Percentiles rank a stretch among this genome's conserved stretches.
phyloP scores from a whole-genome alignment of 2,329 filamentous ascomycete genomes.

The Arthrocladium fulminans region DNA sequence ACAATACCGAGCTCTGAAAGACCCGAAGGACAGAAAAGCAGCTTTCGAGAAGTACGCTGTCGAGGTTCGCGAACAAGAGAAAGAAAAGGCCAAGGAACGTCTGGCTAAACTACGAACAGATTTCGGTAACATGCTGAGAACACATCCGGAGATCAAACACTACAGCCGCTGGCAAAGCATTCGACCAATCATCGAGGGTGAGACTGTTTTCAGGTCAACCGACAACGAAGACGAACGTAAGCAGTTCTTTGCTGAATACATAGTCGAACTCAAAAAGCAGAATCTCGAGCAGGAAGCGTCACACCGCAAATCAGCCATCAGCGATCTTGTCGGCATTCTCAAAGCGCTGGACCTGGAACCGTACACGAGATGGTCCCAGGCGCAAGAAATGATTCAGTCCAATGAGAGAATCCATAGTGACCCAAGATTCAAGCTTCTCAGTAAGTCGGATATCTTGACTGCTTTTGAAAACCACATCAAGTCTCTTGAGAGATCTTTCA shows the following conservation, averaged over 20 bases:
- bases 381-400: slow-evolving; percentile 69
- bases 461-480: slow-evolving; percentile 96
- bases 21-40: slow-evolving; percentile 79
- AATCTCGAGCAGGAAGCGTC: slow-evolving; percentile 67
- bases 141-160: slow-evolving; percentile 92
- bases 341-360: slow-evolving; percentile 76
- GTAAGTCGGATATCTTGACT: slow-evolving; percentile 79
- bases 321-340: slow-evolving; percentile 69
- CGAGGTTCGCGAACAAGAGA: slow-evolving; percentile 83
- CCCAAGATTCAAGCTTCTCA: slow-evolving; percentile 76
- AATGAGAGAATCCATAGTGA: slow-evolving; percentile 70
- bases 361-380: slow-evolving; percentile 90
- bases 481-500: slow-evolving; percentile 78
- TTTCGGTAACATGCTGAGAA: slow-evolving; percentile 91
- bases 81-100: slow-evolving; percentile 87
- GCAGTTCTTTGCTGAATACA: slow-evolving; percentile 89
- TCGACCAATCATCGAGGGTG: slow-evolving; percentile 83
- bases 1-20: slow-evolving; percentile 85
- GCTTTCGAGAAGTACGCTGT: slow-evolving; percentile 93
- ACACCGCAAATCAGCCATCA: slow-evolving; percentile 70
- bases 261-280: slow-evolving; percentile 69
- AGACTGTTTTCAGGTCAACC: slow-evolving; percentile 90
- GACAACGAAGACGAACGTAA: slow-evolving; percentile 79
- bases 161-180: slow-evolving; percentile 97
- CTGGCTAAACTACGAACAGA: slow-evolving; percentile 84